Conservation (phyloP, 2,329 filamentous ascomycete genomes). For the Diaporthe citri region DNA sequence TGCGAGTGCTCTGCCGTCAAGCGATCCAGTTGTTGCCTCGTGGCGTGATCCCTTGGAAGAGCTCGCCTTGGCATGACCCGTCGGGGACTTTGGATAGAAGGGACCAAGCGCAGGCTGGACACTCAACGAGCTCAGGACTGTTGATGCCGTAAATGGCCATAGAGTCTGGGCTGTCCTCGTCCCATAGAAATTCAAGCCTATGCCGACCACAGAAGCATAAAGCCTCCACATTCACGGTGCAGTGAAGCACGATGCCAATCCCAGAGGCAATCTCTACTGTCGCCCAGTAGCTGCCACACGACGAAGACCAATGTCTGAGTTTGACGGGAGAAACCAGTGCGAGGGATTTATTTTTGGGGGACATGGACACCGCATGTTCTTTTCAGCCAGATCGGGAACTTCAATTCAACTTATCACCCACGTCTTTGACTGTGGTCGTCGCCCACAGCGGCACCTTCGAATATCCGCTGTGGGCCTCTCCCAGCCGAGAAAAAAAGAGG, state of each 20-base stretch:
- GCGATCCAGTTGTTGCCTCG: not conserved
- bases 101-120: not conserved
- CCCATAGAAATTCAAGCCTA: not conserved
- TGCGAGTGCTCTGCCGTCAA: not conserved
- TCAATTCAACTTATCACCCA: not conserved
- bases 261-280: not conserved
- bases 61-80: not conserved
- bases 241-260: not conserved
- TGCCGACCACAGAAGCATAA: not conserved
- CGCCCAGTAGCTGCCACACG: not conserved
- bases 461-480: too few species aligned
- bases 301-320: not conserved
- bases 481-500: constrained; percentile 23
- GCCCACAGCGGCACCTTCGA: not conserved
- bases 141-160: not conserved
- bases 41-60: not conserved
- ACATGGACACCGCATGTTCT: not conserved
- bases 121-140: not conserved
- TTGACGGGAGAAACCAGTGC: not conserved
- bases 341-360: not conserved
- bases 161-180: not conserved
- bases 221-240: not conserved
- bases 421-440: too few species aligned
- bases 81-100: not conserved
- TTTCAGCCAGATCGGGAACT: not conserved